A percentile compares a stretch with the other conserved stretches of the same genome.
Conservation (phyloP, 192 early-diverging fungal species). For the Mortierella alpina region DNA sequence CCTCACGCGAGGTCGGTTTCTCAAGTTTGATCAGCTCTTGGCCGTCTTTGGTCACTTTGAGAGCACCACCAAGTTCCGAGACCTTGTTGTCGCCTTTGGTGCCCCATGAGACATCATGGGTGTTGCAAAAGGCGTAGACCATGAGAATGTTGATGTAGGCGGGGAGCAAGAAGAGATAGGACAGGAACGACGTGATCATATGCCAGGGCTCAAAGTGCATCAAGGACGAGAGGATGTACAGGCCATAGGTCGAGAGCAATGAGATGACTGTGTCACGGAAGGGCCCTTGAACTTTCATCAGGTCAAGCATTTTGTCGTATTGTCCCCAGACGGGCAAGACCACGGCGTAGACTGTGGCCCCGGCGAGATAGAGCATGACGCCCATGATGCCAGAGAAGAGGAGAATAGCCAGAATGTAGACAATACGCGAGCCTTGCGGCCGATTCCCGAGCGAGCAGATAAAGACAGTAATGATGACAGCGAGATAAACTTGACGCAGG, state of each 20-base stretch:
- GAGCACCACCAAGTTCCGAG: constrained; percentile 73
- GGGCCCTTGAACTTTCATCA: constrained; percentile 48
- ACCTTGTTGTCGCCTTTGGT: constrained; percentile 86
- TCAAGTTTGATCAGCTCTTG: constrained; percentile 76
- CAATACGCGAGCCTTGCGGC: constrained; percentile 85
- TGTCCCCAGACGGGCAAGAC: constrained; percentile 32
- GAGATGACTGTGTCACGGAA: constrained; percentile 87
- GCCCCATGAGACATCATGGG: constrained; percentile 94
- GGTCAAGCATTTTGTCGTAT: constrained; percentile 29
- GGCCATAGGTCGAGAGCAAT: constrained; percentile 79
- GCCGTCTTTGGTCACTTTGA: constrained; percentile 75
- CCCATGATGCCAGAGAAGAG: constrained; percentile 87
- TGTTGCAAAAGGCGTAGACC: constrained; percentile 94
- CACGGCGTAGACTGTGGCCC: constrained; percentile 68
- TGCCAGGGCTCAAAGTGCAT: constrained; percentile 91
- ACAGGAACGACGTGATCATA: constrained; percentile 86
- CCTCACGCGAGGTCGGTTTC: constrained; percentile 75
- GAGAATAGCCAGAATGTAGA: constrained; percentile 75
- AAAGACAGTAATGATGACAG: constrained; percentile 83
- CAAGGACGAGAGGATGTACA: constrained; percentile 82
- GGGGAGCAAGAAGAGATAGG: constrained; percentile 88
- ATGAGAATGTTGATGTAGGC: constrained; percentile 91
- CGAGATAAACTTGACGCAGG: constrained; percentile 80
- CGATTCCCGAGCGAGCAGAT: constrained; percentile 92
- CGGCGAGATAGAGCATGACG: constrained; percentile 82